Base-by-base conservation (phyloP, 108 stramenopile genomes). In the Ochromonas danica region DNA sequence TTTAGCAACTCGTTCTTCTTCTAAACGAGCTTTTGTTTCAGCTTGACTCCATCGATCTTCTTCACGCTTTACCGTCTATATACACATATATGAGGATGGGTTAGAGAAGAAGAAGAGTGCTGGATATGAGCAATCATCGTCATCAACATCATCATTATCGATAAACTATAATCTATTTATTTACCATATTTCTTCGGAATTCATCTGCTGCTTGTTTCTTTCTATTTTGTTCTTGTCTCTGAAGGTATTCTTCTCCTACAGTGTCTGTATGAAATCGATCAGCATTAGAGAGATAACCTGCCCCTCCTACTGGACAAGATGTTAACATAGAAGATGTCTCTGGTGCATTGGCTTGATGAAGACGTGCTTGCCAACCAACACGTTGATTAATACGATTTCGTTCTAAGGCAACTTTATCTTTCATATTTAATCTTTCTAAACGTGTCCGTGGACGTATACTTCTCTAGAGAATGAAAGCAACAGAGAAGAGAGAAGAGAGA, bases 341-440 rank as follows among this genome's bases (percentile, higher is more conserved):
- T 42, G 82, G 82, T 2, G 79, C 82, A 65, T 83, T 83, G 43
- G 79, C 75, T 33, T 78, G 67, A 61, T 83, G 78, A 78, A 79
- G 70, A 1, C 67, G 41, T 1, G 82, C 82, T 14, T 35, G 62
- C 36, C 61, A 36, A 36, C 82, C 82, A 1, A 62, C 62, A 25
- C 82, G 63, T 39, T 79, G 70, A 65, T 86, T 79, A 45, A 88
- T 42, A 17, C 87, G 77, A 33, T 72, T 57, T 43, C 81, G 85
- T 60, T 88, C 87, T n/a, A 88, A 75, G n/a, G 87, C 87, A 0
- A 88, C 87, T 70, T 88, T 88, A 39, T 88, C 87, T 42, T 85
- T 86, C 62, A 82, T 61, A 25, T 84, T 83, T 17, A 45, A 81
- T 25, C 85, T 77, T 43, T 88, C 87, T 27, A 62, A 25, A 6